These are phyloP conservation scores for Penicillium paradoxum DNA, from an alignment of 495 filamentous ascomycete species.

Conservation along the genomic window DNA sequence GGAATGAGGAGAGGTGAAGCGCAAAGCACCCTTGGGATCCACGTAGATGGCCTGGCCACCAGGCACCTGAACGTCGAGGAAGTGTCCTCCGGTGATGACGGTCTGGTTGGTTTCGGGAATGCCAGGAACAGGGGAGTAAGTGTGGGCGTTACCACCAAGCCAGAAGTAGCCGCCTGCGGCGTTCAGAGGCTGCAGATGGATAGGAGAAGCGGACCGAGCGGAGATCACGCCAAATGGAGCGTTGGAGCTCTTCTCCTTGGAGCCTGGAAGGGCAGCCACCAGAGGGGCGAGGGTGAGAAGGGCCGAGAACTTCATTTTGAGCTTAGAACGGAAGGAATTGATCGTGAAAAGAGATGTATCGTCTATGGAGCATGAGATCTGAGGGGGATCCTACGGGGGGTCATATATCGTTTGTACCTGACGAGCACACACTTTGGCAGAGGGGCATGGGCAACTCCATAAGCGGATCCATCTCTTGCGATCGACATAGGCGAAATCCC, in stretches of 20 bases:
- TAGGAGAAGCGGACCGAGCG: conserved; percentile 30
- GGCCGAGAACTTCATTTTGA: conserved; percentile 28
- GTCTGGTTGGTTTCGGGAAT: conserved; percentile 29
- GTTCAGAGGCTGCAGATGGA: conserved; percentile 30
- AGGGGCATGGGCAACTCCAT: not conserved
- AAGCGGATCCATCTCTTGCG: not conserved
- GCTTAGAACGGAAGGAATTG: not conserved
- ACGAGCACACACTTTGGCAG: not conserved
- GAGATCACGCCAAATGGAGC: conserved; percentile 26
- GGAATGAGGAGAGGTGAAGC: conserved; percentile 53
- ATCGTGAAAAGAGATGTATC: not conserved
- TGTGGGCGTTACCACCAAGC: conserved; percentile 27
- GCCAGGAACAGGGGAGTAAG: conserved; percentile 27
- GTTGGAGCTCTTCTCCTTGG: conserved; percentile 12
- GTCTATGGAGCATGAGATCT: not conserved
- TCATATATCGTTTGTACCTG: not conserved
- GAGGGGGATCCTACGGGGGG: not conserved
- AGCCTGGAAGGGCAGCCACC: conserved; percentile 21
- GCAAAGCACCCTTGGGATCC: conserved; percentile 44
- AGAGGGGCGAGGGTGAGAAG: conserved; percentile 21
- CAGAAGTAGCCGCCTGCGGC: conserved; percentile 31
- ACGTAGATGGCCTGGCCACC: conserved; percentile 61
- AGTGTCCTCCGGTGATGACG: conserved; percentile 22
- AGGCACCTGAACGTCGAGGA: conserved; percentile 48
- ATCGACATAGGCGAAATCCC: not conserved